Evolutionary conservation across 345 rosid species (phyloP).

Genomic region (Euphorbia peplus): DNA sequence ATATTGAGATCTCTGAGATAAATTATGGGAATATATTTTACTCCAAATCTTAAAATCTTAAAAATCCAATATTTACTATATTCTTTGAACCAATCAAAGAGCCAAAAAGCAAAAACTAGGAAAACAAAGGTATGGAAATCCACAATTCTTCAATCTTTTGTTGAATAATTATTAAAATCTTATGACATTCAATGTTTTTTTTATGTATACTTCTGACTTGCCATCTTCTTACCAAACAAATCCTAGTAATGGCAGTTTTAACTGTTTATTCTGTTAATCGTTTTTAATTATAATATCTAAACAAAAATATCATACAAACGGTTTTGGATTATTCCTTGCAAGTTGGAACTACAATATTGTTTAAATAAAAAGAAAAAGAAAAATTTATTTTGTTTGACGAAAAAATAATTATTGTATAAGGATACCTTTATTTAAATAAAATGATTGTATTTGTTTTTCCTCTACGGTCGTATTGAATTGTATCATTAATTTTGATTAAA

Average conservation of each 20-base stretch:
- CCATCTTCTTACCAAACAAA: conserved; percentile 16
- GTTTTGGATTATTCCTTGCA: too few species aligned
- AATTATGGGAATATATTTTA: too few species aligned
- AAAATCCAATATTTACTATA: background rate
- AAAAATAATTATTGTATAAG: too few species aligned
- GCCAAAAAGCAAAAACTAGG: conserved; percentile 13
- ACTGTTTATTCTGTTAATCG: conserved; percentile 1
- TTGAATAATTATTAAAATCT: conserved; percentile 2
- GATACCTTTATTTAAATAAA: too few species aligned
- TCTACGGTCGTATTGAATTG: too few species aligned
- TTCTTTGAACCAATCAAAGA: conserved; percentile 29
- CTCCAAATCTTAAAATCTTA: too few species aligned
- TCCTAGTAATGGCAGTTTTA: conserved; percentile 1
- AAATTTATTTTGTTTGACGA: too few species aligned
- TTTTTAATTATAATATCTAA: background rate
- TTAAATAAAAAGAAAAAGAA: too few species aligned
- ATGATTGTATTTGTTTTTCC: too few species aligned
- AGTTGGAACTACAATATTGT: too few species aligned
- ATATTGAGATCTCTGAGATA: too few species aligned
- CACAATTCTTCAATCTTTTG: conserved; percentile 22
- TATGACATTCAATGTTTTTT: background rate
- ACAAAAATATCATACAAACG: background rate
- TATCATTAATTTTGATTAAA: too few species aligned
- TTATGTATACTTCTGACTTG: conserved; percentile 5
- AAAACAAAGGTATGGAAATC: conserved; percentile 27